Percentiles rank a stretch among this genome's conserved stretches.
Evolutionary conservation across 108 stramenopile species (phyloP).

Genomic region (Halocafeteria seosinensis): DNA sequence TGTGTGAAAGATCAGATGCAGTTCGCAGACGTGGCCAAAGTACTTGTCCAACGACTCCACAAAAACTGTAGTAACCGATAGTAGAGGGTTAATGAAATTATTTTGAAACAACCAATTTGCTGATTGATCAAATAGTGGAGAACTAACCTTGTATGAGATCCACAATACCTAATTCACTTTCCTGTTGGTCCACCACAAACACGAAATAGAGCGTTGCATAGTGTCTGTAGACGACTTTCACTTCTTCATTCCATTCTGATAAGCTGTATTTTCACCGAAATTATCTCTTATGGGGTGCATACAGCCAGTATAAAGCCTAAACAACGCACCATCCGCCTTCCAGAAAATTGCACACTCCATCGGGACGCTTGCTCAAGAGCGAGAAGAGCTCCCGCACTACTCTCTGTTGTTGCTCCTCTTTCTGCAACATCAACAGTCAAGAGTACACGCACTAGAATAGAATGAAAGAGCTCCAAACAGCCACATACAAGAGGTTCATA

Average conservation of each 20-base stretch:
- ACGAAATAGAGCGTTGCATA: constrained; percentile 98
- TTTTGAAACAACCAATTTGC: too few species aligned
- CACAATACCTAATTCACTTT: constrained; percentile 92
- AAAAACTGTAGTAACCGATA: constrained; percentile 45
- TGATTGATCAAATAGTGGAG: too few species aligned
- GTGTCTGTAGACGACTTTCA: constrained; percentile 95
- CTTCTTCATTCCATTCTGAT: too few species aligned
- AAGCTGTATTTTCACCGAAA: too few species aligned
- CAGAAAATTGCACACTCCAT: constrained; percentile 93
- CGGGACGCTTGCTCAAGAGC: constrained; percentile 80
- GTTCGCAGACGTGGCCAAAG: constrained; percentile 98
- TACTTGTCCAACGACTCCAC: constrained; percentile 95
- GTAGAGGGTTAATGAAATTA: constrained; percentile 1
- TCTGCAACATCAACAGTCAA: background rate
- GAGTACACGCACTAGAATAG: background rate
- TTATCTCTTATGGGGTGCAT: too few species aligned
- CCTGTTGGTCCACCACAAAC: constrained; percentile 86
- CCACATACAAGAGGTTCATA: constrained; percentile 63
- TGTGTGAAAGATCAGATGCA: constrained; percentile 95
- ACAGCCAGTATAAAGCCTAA: too few species aligned
- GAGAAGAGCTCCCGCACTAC: constrained; percentile 73
- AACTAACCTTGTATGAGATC: constrained; percentile 70
- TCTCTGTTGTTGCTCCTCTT: constrained; percentile 44
- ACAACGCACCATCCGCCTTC: constrained; percentile 52
- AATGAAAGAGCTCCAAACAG: background rate